phyloP scores from a whole-genome alignment of 768 basidiomycete genomes.

The Boletus barrowsii region DNA sequence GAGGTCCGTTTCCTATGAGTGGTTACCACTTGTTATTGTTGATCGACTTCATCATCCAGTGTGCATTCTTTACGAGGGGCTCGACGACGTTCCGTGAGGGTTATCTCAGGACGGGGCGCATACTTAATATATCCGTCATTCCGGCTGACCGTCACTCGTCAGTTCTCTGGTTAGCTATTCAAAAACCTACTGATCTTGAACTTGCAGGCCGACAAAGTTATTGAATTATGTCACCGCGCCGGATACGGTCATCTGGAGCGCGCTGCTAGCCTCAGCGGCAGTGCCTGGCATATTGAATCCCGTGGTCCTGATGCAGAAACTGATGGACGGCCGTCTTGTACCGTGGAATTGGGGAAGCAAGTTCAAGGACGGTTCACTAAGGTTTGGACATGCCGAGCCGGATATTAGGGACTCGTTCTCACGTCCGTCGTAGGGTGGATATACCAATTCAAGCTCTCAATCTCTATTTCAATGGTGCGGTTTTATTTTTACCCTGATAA shows the following conservation, averaged over 20 bases:
- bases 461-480: constrained; percentile 79
- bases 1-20: constrained; percentile 52
- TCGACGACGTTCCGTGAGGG: constrained; percentile 96
- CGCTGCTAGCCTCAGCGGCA: constrained; percentile 84
- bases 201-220: constrained; percentile 82
- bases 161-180: constrained; percentile 22
- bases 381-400: constrained; percentile 39
- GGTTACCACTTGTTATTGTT: not conserved
- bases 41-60: constrained; percentile 38
- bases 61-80: constrained; percentile 87
- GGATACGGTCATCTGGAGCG: constrained; percentile 82
- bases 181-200: constrained; percentile 6
- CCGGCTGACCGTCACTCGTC: constrained; percentile 87
- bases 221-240: constrained; percentile 97
- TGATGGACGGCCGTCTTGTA: constrained; percentile 70
- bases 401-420: not conserved
- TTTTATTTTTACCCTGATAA: not conserved
- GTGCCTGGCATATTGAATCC: constrained; percentile 95
- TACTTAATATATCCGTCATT: constrained; percentile 91
- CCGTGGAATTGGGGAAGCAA: constrained; percentile 96
- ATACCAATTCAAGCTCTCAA: constrained; percentile 89
- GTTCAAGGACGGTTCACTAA: constrained; percentile 89
- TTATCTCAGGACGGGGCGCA: constrained; percentile 87
- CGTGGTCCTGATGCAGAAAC: constrained; percentile 92
- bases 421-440: constrained; percentile 62